Evolutionary conservation across 495 filamentous ascomycete species (phyloP).

Genomic region (Filosporella fistucella): DNA sequence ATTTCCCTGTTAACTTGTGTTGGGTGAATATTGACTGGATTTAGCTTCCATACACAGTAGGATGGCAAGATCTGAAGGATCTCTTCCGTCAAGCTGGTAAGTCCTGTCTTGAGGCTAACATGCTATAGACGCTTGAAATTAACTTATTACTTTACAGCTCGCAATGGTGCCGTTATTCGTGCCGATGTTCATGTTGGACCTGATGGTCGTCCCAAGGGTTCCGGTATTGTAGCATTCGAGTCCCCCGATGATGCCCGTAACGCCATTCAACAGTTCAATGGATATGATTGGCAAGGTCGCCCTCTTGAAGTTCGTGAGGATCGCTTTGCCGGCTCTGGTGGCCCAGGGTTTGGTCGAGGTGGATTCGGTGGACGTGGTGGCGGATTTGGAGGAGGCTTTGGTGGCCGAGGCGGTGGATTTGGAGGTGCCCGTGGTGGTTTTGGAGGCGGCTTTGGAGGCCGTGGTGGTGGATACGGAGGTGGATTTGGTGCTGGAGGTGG

Average conservation of each 20-base stretch:
- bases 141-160: conserved; percentile 29
- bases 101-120: conserved; percentile 26
- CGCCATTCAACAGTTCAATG: conserved; percentile 95
- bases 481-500: conserved; percentile 39
- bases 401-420: conserved; percentile 39
- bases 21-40: conserved; percentile 20
- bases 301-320: conserved; percentile 93
- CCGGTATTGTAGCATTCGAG: conserved; percentile 96
- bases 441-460: conserved; percentile 46
- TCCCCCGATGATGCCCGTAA: conserved; percentile 89
- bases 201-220: conserved; percentile 91
- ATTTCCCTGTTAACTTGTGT: conserved; percentile 10
- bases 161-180: conserved; percentile 81
- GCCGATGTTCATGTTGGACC: conserved; percentile 93
- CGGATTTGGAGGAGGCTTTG: conserved; percentile 41
- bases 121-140: conserved; percentile 20
- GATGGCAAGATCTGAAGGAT: conserved; percentile 99
- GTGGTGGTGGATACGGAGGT: conserved; percentile 38
- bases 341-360: conserved; percentile 38
- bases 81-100: conserved; percentile 97
- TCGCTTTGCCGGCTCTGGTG: conserved; percentile 73
- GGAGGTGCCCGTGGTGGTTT: conserved; percentile 49
- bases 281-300: conserved; percentile 97
- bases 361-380: conserved; percentile 47
- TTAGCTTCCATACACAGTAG: conserved; percentile 94